phyloP scores from a whole-genome alignment of 441 rosid genomes.

The Euphorbia celastroides region DNA sequence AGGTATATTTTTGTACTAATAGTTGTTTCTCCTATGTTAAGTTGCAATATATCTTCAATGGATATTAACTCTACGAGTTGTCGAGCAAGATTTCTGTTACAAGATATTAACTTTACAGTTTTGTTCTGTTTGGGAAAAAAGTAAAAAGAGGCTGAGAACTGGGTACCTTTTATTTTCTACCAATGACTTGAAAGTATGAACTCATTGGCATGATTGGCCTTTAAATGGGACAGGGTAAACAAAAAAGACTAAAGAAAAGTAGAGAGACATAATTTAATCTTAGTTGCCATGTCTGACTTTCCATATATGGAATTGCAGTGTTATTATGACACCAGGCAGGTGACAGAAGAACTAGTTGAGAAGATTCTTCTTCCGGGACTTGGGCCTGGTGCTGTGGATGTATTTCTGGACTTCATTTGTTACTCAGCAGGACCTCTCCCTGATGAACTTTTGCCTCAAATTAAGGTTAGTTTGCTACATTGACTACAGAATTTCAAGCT shows the following conservation, averaged over 20 bases:
- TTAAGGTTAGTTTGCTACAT: slow-evolving; percentile 44
- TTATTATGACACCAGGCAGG: slow-evolving; percentile 69
- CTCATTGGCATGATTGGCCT: not conserved
- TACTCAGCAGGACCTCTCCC: slow-evolving; percentile 90
- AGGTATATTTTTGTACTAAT: slow-evolving; percentile 34
- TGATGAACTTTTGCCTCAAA: slow-evolving; percentile 73
- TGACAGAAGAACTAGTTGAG: slow-evolving; percentile 81
- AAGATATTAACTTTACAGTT: not conserved
- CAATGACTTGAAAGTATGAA: not conserved
- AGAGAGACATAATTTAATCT: no score
- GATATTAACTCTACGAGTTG: not conserved
- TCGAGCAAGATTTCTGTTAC: no score
- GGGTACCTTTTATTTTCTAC: not conserved
- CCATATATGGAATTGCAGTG: slow-evolving; percentile 51
- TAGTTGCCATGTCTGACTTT: no score
- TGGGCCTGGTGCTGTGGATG: slow-evolving; percentile 80
- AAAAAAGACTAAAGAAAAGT: not conserved
- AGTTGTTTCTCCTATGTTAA: slow-evolving; percentile 3
- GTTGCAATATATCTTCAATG: not conserved
- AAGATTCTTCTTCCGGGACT: slow-evolving; percentile 78
- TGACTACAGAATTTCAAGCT: not conserved
- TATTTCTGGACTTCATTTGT: slow-evolving; percentile 86
- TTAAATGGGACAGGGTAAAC: not conserved
- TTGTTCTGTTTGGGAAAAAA: not conserved
- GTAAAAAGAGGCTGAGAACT: not conserved